A percentile compares a stretch with the other conserved stretches of the same genome.
These are phyloP conservation scores for Globisporangium acanthophoron DNA, from an alignment of 352 stramenopile species.

Conservation along the genomic window DNA sequence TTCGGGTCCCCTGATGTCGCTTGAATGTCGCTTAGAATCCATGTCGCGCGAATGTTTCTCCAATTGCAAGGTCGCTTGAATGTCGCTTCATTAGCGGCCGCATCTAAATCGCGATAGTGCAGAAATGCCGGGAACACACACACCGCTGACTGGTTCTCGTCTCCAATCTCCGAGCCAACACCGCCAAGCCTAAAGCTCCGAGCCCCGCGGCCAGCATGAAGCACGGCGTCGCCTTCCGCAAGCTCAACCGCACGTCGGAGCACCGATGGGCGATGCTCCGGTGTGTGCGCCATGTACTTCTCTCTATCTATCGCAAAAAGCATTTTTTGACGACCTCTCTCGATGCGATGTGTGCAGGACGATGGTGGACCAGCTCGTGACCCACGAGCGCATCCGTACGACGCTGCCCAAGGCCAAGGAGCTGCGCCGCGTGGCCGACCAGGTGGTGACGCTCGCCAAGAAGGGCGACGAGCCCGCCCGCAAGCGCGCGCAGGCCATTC, in stretches of 20 bases:
- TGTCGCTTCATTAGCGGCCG: not conserved
- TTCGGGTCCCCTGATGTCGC: slow-evolving; percentile 10
- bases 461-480: slow-evolving; percentile 78
- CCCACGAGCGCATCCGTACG: slow-evolving; percentile 97
- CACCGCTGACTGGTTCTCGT: not conserved
- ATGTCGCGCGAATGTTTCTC: slow-evolving; percentile 16
- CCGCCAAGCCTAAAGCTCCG: not conserved
- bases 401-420: slow-evolving; percentile 97
- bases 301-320: not conserved
- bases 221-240: slow-evolving; percentile 81
- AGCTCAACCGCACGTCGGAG: slow-evolving; percentile 89
- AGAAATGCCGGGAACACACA: not conserved
- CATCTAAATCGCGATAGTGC: not conserved
- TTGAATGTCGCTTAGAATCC: not conserved
- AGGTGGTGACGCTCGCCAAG: slow-evolving; percentile 95
- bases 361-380: slow-evolving; percentile 96
- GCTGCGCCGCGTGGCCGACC: slow-evolving; percentile 90
- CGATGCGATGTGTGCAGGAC: slow-evolving; percentile 47
- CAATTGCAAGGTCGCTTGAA: slow-evolving; percentile 5
- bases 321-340: not conserved
- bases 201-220: slow-evolving; percentile 43
- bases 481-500: slow-evolving; percentile 75
- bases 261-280: slow-evolving; percentile 97
- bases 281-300: slow-evolving; percentile 25
- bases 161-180: not conserved